Conservation (phyloP, 169 alveolate species). For the Cryptosporidium ubiquitum region DNA sequence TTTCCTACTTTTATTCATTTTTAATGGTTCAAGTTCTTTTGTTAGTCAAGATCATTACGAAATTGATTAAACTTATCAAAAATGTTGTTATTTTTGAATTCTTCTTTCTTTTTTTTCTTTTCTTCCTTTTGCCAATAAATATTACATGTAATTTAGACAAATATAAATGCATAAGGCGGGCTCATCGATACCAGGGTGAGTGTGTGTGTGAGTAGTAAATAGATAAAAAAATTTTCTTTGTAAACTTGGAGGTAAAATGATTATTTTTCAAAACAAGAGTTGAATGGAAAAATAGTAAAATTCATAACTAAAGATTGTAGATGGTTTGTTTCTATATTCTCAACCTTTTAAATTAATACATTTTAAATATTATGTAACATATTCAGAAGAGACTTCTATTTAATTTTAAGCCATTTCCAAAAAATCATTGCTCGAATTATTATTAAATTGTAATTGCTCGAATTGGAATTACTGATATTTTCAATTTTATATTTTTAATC, state of each 20-base stretch:
- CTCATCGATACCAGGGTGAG: constrained; percentile 63
- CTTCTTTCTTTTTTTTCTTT: background rate
- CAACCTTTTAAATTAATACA: background rate
- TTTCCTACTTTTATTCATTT: constrained; percentile 17
- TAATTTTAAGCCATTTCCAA: background rate
- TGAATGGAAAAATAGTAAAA: background rate
- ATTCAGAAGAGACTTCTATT: background rate
- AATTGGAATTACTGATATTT: background rate
- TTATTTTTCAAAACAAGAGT: background rate
- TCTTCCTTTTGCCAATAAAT: background rate
- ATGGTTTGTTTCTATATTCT: background rate
- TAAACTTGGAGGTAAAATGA: background rate
- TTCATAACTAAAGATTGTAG: background rate
- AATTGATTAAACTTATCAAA: background rate
- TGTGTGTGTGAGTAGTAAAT: constrained; percentile 47
- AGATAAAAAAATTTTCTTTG: background rate
- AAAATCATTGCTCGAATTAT: background rate
- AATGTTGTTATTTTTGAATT: background rate
- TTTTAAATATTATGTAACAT: background rate
- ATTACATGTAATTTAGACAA: constrained; percentile 46
- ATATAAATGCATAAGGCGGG: constrained; percentile 73
- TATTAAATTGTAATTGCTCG: constrained; percentile 1
- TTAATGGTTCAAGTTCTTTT: background rate
- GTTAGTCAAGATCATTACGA: background rate
- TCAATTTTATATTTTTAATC: background rate